These are phyloP conservation scores for Chimonanthus praecox DNA, from an alignment of 164 flowering plant genomes.

Conservation along the genomic window DNA sequence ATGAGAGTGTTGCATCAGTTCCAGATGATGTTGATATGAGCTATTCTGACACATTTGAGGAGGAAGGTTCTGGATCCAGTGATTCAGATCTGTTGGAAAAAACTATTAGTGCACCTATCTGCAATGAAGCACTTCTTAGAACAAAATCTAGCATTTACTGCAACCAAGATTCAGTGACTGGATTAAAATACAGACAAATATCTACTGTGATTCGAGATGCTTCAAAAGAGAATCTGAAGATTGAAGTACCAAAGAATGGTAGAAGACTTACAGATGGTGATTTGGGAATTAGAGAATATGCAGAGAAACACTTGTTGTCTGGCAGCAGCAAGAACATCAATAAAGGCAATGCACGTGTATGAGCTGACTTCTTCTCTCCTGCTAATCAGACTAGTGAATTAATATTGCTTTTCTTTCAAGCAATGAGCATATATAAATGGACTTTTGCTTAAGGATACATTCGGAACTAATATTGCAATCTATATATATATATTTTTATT, in stretches of 20 bases:
- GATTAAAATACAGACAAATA: conserved; percentile 4
- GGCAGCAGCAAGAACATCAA: neutral
- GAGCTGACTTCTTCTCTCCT: neutral
- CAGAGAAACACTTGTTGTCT: conserved; percentile 17
- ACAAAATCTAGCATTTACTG: conserved; percentile 9
- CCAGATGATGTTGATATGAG: conserved; percentile 30
- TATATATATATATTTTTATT: too few species aligned
- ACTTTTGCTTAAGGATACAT: too few species aligned
- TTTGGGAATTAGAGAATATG: conserved; percentile 18
- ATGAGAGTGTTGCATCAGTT: conserved; percentile 58
- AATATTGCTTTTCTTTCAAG: neutral
- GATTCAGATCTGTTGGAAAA: conserved; percentile 24
- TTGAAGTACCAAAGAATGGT: conserved; percentile 40
- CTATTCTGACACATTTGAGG: conserved; percentile 37
- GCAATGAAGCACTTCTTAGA: conserved; percentile 29
- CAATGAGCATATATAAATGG: too few species aligned
- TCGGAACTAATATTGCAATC: too few species aligned
- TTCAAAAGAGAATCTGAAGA: conserved; percentile 36
- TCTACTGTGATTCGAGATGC: conserved; percentile 39
- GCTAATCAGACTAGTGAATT: neutral
- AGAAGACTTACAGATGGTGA: conserved; percentile 34
- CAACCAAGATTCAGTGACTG: neutral
- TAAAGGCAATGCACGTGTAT: neutral
- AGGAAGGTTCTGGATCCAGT: conserved; percentile 25
- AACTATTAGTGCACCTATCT: conserved; percentile 8